Conservation (phyloP, 129 eudicot genomes). For the Ambrosia trifida region DNA sequence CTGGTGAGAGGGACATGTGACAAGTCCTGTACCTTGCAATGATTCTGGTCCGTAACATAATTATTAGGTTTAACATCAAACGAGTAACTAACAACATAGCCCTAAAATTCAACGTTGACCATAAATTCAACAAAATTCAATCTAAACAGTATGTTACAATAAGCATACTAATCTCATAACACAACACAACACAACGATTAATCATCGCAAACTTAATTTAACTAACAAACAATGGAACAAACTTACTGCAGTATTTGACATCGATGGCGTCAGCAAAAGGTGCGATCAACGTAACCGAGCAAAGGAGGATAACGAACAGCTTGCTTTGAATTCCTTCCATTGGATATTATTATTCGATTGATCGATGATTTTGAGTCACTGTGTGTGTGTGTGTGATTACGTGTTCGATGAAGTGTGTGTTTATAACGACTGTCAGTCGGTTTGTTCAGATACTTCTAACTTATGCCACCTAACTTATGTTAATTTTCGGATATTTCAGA, state of each 20-base stretch:
- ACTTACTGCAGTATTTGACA: constrained; percentile 56
- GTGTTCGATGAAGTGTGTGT: background rate
- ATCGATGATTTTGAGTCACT: constrained; percentile 6
- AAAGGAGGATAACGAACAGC: constrained; percentile 23
- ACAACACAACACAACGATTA: too few relatives aligned
- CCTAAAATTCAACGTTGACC: too few relatives aligned
- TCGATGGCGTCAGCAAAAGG: constrained; percentile 44
- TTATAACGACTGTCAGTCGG: constrained; percentile 19
- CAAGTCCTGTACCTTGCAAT: too few relatives aligned
- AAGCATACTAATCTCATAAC: too few relatives aligned
- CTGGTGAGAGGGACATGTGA: too few relatives aligned
- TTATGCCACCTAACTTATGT: background rate
- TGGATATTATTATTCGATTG: background rate
- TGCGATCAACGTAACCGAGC: constrained; percentile 34
- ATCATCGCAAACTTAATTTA: too few relatives aligned
- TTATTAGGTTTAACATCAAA: too few relatives aligned
- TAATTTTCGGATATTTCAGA: too few relatives aligned
- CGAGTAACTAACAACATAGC: too few relatives aligned
- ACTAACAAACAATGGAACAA: background rate
- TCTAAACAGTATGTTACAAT: too few relatives aligned
- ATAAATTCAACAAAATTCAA: too few relatives aligned
- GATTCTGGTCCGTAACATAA: too few relatives aligned
- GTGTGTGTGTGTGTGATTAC: constrained; percentile 3
- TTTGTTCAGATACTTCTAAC: constrained; percentile 2
- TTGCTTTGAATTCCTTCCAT: constrained; percentile 43